These are phyloP conservation scores for Emergomyces africanus DNA, from an alignment of 2,329 filamentous ascomycete species.

Conservation along the genomic window DNA sequence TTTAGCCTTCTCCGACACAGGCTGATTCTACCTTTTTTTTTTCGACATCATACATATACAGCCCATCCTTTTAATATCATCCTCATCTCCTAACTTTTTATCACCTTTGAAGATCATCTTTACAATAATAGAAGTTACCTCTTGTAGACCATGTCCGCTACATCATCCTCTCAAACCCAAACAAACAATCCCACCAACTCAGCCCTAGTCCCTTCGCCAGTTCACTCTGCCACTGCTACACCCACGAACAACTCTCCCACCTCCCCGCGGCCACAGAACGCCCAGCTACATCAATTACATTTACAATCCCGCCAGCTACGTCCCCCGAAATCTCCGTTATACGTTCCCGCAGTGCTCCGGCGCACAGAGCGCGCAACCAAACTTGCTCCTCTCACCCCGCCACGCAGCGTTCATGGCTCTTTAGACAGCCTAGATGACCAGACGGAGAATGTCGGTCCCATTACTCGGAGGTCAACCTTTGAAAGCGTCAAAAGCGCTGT, in stretches of 20 bases:
- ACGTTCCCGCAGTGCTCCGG: conserved; percentile 50
- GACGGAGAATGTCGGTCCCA: conserved; percentile 14
- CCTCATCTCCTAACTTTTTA: neutral
- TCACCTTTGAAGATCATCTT: too few relatives aligned
- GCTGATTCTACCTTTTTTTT: neutral
- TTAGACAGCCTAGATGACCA: conserved; percentile 35
- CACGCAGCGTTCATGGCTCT: conserved; percentile 43
- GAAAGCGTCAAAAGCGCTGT: conserved; percentile 30
- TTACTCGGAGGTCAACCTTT: conserved; percentile 28
- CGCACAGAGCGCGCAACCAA: conserved; percentile 43
- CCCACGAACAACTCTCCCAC: conserved; percentile 43
- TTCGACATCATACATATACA: neutral
- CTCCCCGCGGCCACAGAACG: conserved; percentile 34
- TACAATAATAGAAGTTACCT: too few relatives aligned
- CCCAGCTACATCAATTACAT: conserved; percentile 17
- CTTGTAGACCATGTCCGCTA: neutral
- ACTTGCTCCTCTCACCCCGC: conserved; percentile 34
- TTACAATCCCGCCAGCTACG: conserved; percentile 44
- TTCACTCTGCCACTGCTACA: conserved; percentile 29
- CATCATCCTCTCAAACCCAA: neutral
- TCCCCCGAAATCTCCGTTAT: conserved; percentile 47
- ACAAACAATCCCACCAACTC: neutral
- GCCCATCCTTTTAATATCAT: neutral
- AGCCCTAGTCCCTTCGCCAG: neutral
- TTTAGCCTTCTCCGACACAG: too few relatives aligned